Percentiles rank a stretch among this genome's conserved stretches.
Evolutionary conservation across 352 stramenopile species (phyloP).

Genomic region (Phytopythium sindhum): DNA sequence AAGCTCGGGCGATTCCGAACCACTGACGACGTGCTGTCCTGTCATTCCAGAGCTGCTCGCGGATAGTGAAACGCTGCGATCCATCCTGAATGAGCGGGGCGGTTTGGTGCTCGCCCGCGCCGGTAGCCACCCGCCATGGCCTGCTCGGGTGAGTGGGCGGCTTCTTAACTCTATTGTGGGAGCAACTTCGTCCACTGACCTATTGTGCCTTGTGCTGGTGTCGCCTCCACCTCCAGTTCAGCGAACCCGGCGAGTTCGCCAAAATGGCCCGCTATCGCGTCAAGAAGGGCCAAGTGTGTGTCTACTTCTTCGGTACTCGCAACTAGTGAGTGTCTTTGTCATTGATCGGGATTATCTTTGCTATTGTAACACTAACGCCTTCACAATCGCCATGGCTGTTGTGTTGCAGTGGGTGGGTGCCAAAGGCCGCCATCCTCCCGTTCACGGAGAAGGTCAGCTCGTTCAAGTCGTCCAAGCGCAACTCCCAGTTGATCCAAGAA

Average conservation of each 20-base stretch:
- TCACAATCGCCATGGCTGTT: background rate
- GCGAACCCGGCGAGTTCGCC: slow-evolving; percentile 75
- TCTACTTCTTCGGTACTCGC: slow-evolving; percentile 85
- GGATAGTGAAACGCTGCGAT: slow-evolving; percentile 54
- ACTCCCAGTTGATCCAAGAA: slow-evolving; percentile 58
- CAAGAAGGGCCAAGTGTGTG: slow-evolving; percentile 75
- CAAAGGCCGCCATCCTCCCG: slow-evolving; percentile 61
- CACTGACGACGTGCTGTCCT: background rate
- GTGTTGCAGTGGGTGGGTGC: slow-evolving; percentile 64
- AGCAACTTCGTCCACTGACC: no score
- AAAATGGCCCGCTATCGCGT: slow-evolving; percentile 74
- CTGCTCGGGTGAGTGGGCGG: slow-evolving; percentile 50
- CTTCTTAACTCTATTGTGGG: no score
- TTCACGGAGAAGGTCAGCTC: slow-evolving; percentile 65
- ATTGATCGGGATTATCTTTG: background rate
- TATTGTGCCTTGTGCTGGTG: background rate
- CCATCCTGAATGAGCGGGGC: slow-evolving; percentile 71
- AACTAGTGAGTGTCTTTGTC: slow-evolving; percentile 67
- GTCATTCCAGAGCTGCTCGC: slow-evolving; percentile 47
- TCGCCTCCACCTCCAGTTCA: slow-evolving; percentile 42
- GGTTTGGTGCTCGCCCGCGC: slow-evolving; percentile 77
- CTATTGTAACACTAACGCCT: background rate
- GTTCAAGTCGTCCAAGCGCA: slow-evolving; percentile 67
- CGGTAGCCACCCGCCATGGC: slow-evolving; percentile 80
- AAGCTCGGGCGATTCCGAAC: background rate